Conservation (phyloP, 2,329 filamentous ascomycete genomes). For the Aschersonia sp. region DNA sequence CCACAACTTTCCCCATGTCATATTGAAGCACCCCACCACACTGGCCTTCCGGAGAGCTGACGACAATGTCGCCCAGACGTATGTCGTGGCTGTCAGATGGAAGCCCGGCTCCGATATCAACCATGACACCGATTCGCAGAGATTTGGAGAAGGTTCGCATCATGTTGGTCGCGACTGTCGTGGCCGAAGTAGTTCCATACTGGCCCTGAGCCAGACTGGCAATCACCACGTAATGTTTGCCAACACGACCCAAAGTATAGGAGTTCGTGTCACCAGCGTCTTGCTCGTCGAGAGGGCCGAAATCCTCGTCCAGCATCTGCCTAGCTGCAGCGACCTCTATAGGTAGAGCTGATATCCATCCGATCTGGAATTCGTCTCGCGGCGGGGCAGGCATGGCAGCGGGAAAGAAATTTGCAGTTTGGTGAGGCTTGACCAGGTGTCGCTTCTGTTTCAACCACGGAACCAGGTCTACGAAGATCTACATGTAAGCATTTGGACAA, state of each 20-base stretch:
- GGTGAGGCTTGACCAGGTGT: no score
- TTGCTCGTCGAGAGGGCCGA: neutral
- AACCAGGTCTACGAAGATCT: no score
- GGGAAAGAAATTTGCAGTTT: neutral
- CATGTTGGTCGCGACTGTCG: neutral
- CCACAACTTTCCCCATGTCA: slow-evolving; percentile 1
- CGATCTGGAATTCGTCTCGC: neutral
- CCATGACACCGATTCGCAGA: neutral
- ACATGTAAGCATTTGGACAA: no score
- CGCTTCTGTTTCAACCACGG: no score
- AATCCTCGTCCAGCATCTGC: neutral
- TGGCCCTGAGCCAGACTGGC: neutral
- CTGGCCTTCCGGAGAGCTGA: neutral
- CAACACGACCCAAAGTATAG: neutral
- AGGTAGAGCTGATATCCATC: neutral
- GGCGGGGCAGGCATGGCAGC: neutral
- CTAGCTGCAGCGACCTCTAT: neutral
- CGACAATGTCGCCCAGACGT: neutral
- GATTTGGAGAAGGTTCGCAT: neutral
- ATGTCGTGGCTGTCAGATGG: neutral
- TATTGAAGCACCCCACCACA: neutral
- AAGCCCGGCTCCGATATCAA: neutral
- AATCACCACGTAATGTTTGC: neutral
- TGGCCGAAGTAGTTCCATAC: neutral
- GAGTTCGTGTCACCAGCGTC: neutral